These are phyloP conservation scores for Pythium diclinum DNA, from an alignment of 352 stramenopile genomes.

Conservation along the genomic window DNA sequence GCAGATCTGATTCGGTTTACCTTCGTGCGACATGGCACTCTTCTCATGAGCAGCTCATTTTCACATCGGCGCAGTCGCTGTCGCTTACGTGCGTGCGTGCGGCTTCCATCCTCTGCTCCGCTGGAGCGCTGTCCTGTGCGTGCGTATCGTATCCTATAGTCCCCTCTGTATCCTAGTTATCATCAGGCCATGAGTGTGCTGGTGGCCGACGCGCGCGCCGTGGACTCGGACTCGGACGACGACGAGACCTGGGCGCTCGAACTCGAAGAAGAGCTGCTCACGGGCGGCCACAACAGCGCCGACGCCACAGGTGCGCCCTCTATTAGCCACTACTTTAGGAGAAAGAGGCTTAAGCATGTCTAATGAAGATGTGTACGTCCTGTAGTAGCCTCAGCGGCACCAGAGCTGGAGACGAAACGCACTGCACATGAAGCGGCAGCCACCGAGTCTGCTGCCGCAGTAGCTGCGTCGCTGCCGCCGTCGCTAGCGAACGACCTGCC, in stretches of 20 bases:
- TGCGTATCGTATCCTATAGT: not conserved
- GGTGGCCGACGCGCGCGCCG: not conserved
- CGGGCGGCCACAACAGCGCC: constrained; percentile 22
- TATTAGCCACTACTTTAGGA: not conserved
- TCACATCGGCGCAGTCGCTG: not conserved
- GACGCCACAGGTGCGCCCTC: not conserved
- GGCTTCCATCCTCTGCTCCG: not conserved
- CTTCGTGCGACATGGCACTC: not conserved
- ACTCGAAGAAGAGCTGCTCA: constrained; percentile 62
- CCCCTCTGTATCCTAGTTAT: not conserved
- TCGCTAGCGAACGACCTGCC: constrained; percentile 50
- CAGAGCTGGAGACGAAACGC: not conserved
- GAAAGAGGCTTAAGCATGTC: not conserved
- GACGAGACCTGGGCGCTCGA: constrained; percentile 63
- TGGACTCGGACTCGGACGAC: constrained; percentile 34
- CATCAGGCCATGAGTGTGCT: constrained; percentile 5
- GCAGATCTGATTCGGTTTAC: not conserved
- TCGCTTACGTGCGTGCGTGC: not conserved
- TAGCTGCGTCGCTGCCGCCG: not conserved
- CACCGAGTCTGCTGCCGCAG: not conserved
- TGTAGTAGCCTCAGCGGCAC: not conserved
- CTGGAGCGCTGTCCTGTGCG: not conserved
- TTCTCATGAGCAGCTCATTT: not conserved
- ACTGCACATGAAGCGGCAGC: not conserved
- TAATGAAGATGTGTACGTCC: not conserved